Evolutionary conservation across 2,329 filamentous ascomycete species (phyloP), one percentile per base, ranked within the genome.

Genomic region (Fusarium piperis): DNA sequence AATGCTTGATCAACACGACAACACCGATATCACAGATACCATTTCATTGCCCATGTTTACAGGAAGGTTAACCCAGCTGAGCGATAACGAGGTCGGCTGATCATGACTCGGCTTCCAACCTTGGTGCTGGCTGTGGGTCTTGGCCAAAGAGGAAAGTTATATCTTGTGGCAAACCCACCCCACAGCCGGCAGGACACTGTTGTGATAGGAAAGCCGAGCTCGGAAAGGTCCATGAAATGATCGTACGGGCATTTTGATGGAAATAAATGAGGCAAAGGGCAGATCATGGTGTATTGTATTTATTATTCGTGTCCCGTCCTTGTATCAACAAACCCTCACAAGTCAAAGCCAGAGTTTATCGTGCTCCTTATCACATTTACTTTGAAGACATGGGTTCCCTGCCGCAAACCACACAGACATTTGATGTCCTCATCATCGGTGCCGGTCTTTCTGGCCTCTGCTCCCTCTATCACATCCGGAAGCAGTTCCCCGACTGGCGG

Each of bases 381-480:
- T 46, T 41, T 11, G 4, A 6, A 13, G 16, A 18, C 12, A 74
- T 74, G 72, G 72, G 72, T 2, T 74, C 69, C 8, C 28, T 74
- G 9, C 70, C 70, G 5, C 51, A 64, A 3, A 15, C 48, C 3
- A 16, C 28, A 6, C 35, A 44, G 39, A 62, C 26, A 12, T 75
- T 72, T 35, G 72, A 74, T 56, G 62, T 74, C 7, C 51, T 75
- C 33, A 74, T 74, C 9, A 30, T 76, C 3, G 74, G 74, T 18
- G 58, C 74, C 4, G 74, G 74, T 3, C 76, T 85, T 7, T 81
- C 79, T 6, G 83, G 83, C 1, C 79, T 86, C 41, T 83, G 80
- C 51, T 77, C 79, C 0, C 74, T 84, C 12, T 79, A 84, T 68
- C 79, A 80, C 1, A 79, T 86, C 67, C 76, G 78, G 10, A 63